Evolutionary conservation across 495 filamentous ascomycete species (phyloP).

Genomic region (Trypethelium eluteriae): DNA sequence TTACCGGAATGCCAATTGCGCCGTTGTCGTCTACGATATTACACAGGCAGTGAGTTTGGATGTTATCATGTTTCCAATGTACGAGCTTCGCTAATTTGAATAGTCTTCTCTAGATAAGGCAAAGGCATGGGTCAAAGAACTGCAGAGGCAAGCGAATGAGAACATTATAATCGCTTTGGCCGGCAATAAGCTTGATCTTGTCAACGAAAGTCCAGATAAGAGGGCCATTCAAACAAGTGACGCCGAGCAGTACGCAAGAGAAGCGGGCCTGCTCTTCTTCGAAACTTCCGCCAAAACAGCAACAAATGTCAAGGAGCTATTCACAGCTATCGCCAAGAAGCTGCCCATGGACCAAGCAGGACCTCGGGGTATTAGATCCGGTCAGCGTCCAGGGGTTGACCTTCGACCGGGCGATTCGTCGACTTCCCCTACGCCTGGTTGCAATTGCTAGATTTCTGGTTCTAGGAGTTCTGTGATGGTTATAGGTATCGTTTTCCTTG

Average conservation of each 20-base stretch:
- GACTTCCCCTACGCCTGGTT: slow-evolving; percentile 65
- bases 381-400: slow-evolving; percentile 66
- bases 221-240: slow-evolving; percentile 80
- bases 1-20: slow-evolving; percentile 97
- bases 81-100: slow-evolving; percentile 11
- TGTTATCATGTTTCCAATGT: not conserved
- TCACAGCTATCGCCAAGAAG: slow-evolving; percentile 97
- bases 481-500: slow-evolving; percentile 9
- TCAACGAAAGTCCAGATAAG: slow-evolving; percentile 83
- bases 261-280: slow-evolving; percentile 91
- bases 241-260: slow-evolving; percentile 87
- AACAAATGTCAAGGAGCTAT: slow-evolving; percentile 89
- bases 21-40: slow-evolving; percentile 98
- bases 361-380: slow-evolving; percentile 68
- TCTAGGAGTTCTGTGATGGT: slow-evolving; percentile 11
- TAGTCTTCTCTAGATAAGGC: slow-evolving; percentile 96
- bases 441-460: slow-evolving; percentile 55
- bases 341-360: slow-evolving; percentile 90
- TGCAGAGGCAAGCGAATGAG: slow-evolving; percentile 97
- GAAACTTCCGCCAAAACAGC: slow-evolving; percentile 96
- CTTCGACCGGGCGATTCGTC: slow-evolving; percentile 68
- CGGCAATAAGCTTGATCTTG: slow-evolving; percentile 94
- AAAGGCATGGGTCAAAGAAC: slow-evolving; percentile 98
- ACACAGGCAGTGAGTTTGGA: slow-evolving; percentile 77
- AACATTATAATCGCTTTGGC: slow-evolving; percentile 98